Percentiles rank a stretch among this genome's conserved stretches.
These are phyloP conservation scores for Straminergon stramineum DNA, from an alignment of 225 moss, liverwort and hornwort species.

Conservation along the genomic window DNA sequence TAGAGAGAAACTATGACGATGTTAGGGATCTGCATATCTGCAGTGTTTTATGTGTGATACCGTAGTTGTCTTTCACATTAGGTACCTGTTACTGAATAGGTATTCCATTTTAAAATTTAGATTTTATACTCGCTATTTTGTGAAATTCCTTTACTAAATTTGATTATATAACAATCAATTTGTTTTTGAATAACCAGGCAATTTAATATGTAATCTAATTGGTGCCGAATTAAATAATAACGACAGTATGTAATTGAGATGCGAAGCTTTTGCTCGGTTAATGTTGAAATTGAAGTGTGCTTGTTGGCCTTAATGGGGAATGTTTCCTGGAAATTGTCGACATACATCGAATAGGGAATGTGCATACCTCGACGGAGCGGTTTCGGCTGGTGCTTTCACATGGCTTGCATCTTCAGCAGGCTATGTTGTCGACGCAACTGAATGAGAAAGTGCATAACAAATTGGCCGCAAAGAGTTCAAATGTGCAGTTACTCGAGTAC, in stretches of 20 bases:
- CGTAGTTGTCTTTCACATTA: too few relatives aligned
- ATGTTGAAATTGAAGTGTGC: neutral
- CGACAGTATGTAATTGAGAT: neutral
- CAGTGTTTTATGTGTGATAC: too few relatives aligned
- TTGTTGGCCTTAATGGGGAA: neutral
- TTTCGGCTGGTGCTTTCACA: slow-evolving; percentile 80
- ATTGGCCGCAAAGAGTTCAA: slow-evolving; percentile 20
- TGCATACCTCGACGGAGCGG: slow-evolving; percentile 64
- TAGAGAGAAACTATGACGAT: too few relatives aligned
- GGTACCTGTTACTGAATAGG: too few relatives aligned
- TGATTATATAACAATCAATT: too few relatives aligned
- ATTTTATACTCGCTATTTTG: too few relatives aligned
- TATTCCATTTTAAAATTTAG: too few relatives aligned
- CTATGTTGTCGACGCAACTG: slow-evolving; percentile 88
- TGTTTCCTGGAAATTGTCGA: slow-evolving; percentile 37
- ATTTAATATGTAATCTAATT: neutral
- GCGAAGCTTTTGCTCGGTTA: neutral
- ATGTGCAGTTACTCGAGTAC: slow-evolving; percentile 77
- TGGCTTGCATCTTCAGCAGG: slow-evolving; percentile 71
- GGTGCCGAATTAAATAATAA: neutral
- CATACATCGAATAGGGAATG: slow-evolving; percentile 75
- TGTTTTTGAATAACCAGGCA: too few relatives aligned
- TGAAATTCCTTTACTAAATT: too few relatives aligned
- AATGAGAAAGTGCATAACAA: slow-evolving; percentile 77
- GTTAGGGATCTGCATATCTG: too few relatives aligned